Conservation (phyloP, 2,329 filamentous ascomycete genomes). For the Tricladium varicosporioides region DNA sequence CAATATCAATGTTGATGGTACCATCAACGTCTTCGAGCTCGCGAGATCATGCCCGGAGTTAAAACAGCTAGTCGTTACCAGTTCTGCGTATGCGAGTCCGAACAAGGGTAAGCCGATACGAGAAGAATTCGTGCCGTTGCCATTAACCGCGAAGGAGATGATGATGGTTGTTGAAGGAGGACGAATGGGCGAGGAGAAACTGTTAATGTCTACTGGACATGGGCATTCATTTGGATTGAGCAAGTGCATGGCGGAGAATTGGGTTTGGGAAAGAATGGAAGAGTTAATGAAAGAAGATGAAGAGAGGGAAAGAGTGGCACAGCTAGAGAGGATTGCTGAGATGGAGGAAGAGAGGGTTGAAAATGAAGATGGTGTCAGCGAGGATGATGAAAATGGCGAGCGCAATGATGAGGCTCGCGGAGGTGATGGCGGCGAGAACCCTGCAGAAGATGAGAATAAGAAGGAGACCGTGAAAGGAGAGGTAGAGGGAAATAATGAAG, state of each 20-base stretch:
- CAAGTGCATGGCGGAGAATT: constrained; percentile 14
- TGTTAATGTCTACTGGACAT: constrained; percentile 7
- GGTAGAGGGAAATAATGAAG: too few species aligned
- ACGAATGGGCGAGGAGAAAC: neutral
- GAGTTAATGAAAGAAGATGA: neutral
- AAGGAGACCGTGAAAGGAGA: too few species aligned
- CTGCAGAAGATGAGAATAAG: too few species aligned
- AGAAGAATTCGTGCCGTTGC: constrained; percentile 3
- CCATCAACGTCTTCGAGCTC: constrained; percentile 7
- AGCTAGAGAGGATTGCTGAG: too few species aligned
- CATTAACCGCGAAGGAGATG: constrained; percentile 1
- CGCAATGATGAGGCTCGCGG: too few species aligned
- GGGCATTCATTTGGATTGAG: constrained; percentile 10
- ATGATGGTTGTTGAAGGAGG: neutral
- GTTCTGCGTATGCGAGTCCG: constrained; percentile 10
- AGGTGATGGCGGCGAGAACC: too few species aligned
- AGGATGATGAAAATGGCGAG: too few species aligned
- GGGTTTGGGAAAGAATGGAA: neutral
- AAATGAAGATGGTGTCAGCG: too few species aligned
- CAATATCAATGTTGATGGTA: neutral
- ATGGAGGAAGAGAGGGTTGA: too few species aligned
- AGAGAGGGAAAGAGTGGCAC: neutral
- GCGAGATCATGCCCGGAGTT: constrained; percentile 1
- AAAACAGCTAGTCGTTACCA: constrained; percentile 4
- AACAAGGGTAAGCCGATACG: neutral